These are phyloP conservation scores for Ogataea chonburiensis DNA, from an alignment of 805 yeast genomes.

Conservation along the genomic window DNA sequence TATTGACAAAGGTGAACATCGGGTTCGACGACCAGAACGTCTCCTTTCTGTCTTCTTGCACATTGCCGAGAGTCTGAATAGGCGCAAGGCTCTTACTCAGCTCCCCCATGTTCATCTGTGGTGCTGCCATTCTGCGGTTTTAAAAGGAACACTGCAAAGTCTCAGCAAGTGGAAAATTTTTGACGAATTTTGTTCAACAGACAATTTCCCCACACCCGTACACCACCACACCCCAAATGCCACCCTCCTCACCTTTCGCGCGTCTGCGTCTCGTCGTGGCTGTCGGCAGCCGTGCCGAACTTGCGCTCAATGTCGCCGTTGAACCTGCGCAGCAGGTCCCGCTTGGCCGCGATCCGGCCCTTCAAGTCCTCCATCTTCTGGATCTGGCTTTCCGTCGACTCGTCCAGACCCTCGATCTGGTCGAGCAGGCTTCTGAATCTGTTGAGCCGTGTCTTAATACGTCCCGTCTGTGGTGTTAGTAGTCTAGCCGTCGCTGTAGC, in stretches of 20 bases:
- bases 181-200: constrained; percentile 9
- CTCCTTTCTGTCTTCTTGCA: constrained; percentile 47
- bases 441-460: constrained; percentile 41
- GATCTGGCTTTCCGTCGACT: constrained; percentile 39
- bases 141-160: constrained; percentile 3
- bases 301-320: constrained; percentile 21
- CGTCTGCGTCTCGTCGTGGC: background rate
- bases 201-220: constrained; percentile 3
- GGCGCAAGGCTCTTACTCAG: constrained; percentile 57
- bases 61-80: constrained; percentile 53
- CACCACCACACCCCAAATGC: no score
- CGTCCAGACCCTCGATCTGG: constrained; percentile 45
- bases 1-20: constrained; percentile 72
- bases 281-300: constrained; percentile 1
- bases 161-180: constrained; percentile 13
- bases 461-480: constrained; percentile 37
- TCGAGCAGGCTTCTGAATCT: constrained; percentile 37
- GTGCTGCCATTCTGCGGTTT: constrained; percentile 29
- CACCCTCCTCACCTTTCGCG: no score
- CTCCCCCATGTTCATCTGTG: constrained; percentile 49
- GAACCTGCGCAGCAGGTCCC: constrained; percentile 24
- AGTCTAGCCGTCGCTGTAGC: background rate
- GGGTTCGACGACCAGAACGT: constrained; percentile 83
- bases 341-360: constrained; percentile 32
- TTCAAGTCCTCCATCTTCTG: constrained; percentile 35